Evolutionary conservation across 2,329 filamentous ascomycete species (phyloP).

Genomic region (Aspergillus pseudoviridinutans): DNA sequence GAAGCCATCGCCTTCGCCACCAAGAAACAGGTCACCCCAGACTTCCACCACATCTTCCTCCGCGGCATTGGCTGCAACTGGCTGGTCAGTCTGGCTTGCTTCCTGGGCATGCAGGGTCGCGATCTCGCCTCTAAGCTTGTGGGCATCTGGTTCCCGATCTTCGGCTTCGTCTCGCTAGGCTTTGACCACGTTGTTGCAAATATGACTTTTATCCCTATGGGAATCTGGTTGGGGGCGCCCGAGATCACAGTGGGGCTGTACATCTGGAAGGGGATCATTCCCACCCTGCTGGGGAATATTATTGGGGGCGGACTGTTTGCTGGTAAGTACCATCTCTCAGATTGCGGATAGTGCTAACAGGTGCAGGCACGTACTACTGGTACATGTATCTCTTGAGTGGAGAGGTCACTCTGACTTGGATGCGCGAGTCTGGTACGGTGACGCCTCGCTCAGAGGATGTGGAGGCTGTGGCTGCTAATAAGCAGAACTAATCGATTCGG

Average conservation of each 20-base stretch:
- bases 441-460: neutral
- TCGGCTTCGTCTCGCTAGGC: too few relatives aligned
- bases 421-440: conserved; percentile 1
- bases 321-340: conserved; percentile 25
- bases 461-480: neutral
- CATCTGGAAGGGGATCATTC: conserved; percentile 31
- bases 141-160: too few relatives aligned
- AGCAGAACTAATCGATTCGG: neutral
- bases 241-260: conserved; percentile 23
- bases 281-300: conserved; percentile 52
- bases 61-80: too few relatives aligned
- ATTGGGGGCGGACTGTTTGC: conserved; percentile 50
- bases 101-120: too few relatives aligned
- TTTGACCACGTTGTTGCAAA: too few relatives aligned
- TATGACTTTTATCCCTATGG: too few relatives aligned
- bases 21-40: too few relatives aligned
- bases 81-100: too few relatives aligned
- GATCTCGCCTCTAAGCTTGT: too few relatives aligned
- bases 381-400: conserved; percentile 41
- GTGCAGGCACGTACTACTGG: conserved; percentile 42
- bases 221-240: conserved; percentile 47
- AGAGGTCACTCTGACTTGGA: conserved; percentile 13
- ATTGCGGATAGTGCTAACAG: too few relatives aligned
- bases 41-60: too few relatives aligned
- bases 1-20: too few relatives aligned